phyloP scores from a whole-genome alignment of 2,329 filamentous ascomycete species.

The Colletotrichum sp. region DNA sequence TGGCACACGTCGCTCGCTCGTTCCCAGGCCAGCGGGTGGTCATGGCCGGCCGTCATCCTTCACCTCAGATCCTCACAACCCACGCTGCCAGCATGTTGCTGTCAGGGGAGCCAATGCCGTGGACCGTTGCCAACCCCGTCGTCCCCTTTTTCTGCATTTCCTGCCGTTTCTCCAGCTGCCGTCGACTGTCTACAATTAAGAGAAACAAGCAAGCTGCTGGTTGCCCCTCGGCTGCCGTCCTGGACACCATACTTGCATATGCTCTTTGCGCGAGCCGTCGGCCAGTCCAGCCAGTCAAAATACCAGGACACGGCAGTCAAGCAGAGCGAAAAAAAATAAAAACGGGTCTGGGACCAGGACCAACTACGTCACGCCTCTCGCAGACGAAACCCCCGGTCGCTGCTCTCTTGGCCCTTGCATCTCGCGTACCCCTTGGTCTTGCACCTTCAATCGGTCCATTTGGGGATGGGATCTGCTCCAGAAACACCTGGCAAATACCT shows the following conservation, averaged over 20 bases:
- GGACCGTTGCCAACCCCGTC: background rate
- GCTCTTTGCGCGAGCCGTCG: background rate
- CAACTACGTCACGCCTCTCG: slow-evolving; percentile 22
- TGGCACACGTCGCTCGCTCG: slow-evolving; percentile 5
- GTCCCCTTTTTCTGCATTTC: background rate
- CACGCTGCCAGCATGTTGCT: background rate
- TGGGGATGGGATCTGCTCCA: slow-evolving; percentile 3
- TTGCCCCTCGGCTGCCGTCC: background rate
- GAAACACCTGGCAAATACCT: slow-evolving; percentile 3
- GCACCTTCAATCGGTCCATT: slow-evolving; percentile 13
- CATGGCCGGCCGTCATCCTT: background rate
- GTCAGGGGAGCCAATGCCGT: background rate
- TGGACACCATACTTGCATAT: background rate
- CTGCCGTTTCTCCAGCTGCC: background rate
- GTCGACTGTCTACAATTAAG: background rate
- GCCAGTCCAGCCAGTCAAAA: background rate
- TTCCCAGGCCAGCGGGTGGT: slow-evolving; percentile 14
- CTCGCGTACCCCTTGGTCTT: slow-evolving; percentile 11
- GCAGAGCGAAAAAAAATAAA: slow-evolving; percentile 3
- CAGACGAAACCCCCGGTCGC: slow-evolving; percentile 12
- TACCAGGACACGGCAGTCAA: background rate
- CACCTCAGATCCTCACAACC: background rate
- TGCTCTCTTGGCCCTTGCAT: slow-evolving; percentile 20
- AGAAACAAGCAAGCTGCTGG: background rate
- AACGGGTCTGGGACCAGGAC: slow-evolving; percentile 2